phyloP scores from a whole-genome alignment of 2,329 filamentous ascomycete species.

The Phialemoniopsis sp. region DNA sequence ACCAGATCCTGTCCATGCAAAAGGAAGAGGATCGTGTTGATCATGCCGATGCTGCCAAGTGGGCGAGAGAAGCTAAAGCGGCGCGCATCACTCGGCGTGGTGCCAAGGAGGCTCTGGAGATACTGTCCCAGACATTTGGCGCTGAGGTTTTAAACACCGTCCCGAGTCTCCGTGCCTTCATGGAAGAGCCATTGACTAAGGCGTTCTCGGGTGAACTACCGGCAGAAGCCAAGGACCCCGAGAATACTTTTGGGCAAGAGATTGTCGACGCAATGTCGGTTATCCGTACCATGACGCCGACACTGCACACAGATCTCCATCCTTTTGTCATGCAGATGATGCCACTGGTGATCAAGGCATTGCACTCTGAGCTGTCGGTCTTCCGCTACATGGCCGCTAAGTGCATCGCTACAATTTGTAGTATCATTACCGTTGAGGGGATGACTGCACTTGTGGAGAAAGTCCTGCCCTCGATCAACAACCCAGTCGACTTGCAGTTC shows the following conservation, averaged over 20 bases:
- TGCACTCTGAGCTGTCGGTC: constrained; percentile 85
- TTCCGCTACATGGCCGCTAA: constrained; percentile 97
- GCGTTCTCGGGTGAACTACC: constrained; percentile 74
- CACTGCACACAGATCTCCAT: constrained; percentile 70
- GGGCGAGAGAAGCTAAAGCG: constrained; percentile 82
- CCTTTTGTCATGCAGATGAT: constrained; percentile 79
- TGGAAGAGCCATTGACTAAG: constrained; percentile 73
- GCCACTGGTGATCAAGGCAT: constrained; percentile 79
- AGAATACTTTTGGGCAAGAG: constrained; percentile 78
- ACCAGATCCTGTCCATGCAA: constrained; percentile 84
- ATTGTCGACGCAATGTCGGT: constrained; percentile 93
- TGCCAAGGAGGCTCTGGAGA: constrained; percentile 90
- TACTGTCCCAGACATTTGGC: constrained; percentile 77
- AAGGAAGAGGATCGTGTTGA: constrained; percentile 97
- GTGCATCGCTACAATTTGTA: constrained; percentile 95
- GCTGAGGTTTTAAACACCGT: constrained; percentile 74
- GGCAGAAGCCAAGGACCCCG: constrained; percentile 66
- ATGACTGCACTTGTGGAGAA: constrained; percentile 96
- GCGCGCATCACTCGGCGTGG: constrained; percentile 88
- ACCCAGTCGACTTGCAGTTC: constrained; percentile 80
- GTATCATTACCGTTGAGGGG: constrained; percentile 88
- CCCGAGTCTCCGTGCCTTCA: constrained; percentile 74
- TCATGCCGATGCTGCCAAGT: constrained; percentile 84
- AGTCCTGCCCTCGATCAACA: constrained; percentile 87
- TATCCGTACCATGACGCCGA: constrained; percentile 89